Conservation (phyloP, 257 asterid genomes). For the Parsonsia alboflavescens region DNA sequence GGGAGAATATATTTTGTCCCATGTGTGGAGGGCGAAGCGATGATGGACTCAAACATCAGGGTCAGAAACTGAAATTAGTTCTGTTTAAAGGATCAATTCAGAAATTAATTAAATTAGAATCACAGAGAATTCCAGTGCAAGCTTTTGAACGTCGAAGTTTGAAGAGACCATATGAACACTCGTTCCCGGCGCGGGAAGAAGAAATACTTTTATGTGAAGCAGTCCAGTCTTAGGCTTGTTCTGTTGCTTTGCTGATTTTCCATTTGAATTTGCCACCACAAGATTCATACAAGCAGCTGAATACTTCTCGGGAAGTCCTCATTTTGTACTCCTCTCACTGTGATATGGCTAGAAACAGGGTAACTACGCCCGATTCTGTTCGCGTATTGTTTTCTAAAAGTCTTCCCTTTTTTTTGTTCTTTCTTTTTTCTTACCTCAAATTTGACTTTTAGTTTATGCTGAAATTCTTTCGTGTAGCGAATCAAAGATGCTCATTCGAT, state of each 20-base stretch:
- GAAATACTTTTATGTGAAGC: background rate
- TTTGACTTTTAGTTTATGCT: background rate
- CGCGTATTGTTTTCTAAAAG: background rate
- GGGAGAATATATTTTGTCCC: background rate
- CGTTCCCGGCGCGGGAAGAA: slow-evolving; percentile 23
- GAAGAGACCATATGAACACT: background rate
- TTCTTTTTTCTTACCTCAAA: background rate
- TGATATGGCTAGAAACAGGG: slow-evolving; percentile 80
- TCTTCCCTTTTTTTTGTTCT: background rate
- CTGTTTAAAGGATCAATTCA: background rate
- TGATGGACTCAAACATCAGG: background rate
- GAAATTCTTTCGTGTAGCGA: background rate
- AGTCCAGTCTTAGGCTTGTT: background rate
- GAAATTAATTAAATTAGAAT: background rate
- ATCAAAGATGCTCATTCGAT: background rate
- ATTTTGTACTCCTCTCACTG: background rate
- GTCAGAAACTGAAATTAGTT: background rate
- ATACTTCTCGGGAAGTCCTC: background rate
- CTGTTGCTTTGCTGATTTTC: background rate
- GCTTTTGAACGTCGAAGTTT: slow-evolving; percentile 1
- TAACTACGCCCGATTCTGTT: slow-evolving; percentile 14
- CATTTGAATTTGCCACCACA: background rate
- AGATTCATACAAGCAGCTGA: background rate
- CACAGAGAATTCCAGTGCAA: slow-evolving; percentile 13
- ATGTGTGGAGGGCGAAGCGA: background rate